Evolutionary conservation across 2,329 filamentous ascomycete genomes (phyloP).

Genomic region (Aspergillus fijiensis): DNA sequence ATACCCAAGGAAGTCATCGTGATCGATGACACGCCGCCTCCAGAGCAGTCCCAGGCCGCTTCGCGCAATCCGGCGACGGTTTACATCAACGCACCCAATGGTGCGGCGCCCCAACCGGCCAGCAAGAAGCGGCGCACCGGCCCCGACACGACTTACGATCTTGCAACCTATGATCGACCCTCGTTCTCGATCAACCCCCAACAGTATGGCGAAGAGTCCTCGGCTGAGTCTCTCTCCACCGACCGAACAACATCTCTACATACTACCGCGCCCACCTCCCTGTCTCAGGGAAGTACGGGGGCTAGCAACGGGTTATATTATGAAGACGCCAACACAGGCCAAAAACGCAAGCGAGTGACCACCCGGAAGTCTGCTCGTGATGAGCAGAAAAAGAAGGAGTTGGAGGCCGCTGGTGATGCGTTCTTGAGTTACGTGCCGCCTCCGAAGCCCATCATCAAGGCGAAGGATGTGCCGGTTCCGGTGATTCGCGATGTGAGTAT

Average conservation of each 20-base stretch:
- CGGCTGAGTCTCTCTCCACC: conserved; percentile 72
- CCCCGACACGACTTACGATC: conserved; percentile 62
- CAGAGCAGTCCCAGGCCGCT: conserved; percentile 32
- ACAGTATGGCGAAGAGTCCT: conserved; percentile 64
- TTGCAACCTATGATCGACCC: conserved; percentile 68
- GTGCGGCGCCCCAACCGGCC: conserved; percentile 43
- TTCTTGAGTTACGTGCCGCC: conserved; percentile 82
- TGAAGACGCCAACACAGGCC: conserved; percentile 67
- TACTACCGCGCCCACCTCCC: conserved; percentile 85
- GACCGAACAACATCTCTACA: conserved; percentile 81
- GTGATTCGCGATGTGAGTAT: conserved; percentile 59
- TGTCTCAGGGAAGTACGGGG: conserved; percentile 59
- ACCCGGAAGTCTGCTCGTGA: conserved; percentile 78
- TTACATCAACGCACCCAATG: conserved; percentile 29
- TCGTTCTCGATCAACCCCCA: conserved; percentile 74
- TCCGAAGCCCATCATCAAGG: conserved; percentile 84
- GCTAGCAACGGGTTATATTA: conserved; percentile 61
- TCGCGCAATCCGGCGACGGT: conserved; percentile 23
- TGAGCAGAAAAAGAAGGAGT: conserved; percentile 75
- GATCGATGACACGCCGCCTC: conserved; percentile 66
- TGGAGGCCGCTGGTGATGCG: conserved; percentile 68
- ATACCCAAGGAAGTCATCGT: conserved; percentile 82
- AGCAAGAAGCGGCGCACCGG: conserved; percentile 73
- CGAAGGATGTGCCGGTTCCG: conserved; percentile 69
- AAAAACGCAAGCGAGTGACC: conserved; percentile 79